Base-by-base conservation (phyloP, 352 stramenopile species). In the Thalassiosira livingstoniorum region DNA sequence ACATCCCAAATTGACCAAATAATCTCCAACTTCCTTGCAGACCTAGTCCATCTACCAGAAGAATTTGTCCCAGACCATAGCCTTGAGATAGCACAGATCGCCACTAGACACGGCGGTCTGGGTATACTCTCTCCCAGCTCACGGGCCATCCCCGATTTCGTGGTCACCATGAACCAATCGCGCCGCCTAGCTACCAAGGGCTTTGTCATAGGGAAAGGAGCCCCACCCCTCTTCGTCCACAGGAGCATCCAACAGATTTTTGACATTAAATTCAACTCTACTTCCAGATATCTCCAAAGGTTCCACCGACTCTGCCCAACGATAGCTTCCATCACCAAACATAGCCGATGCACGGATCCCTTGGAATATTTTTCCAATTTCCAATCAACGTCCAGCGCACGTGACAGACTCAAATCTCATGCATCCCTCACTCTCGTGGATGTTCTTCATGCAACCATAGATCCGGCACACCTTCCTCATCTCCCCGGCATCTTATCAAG, bases 131-230 rank as follows among this genome's bases (percentile, higher is more conserved):
- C 53, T 21, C 32, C 76, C 13, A 35, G n/a, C 18, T 21, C 60
- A 11, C 4, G 76, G 1, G 68, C 76, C 0, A 55, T 72, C 29
- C 61, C 69, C n/a, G 76, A 80, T 37, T 83, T 83, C 37, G 34
- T 78, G 18, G 10, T 80, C 43, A 66, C 43, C 21, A 80, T 68
- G 42, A 71, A 4, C 21, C 2, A 67, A 1, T 47, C 67, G n/a
- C 27, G 43, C 1, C 23, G 58, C 0, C 21, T 53, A 31, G 58
- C 76, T 11, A 11, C 25, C 0, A 21, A 78, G 0, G 32, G 70
- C 1, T 68, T 80, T 37, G 18, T 7, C 13, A 23, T 74, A 35
- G 55, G 72, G 1, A 23, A 31, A n/a, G 25, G 34, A 0, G 15
- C 43, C 18, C 7, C n/a, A 45, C 45, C 70, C n/a, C 23, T 61